These are phyloP conservation scores for Nakazawaea pomicola DNA, from an alignment of 805 yeast genomes.

Conservation along the genomic window DNA sequence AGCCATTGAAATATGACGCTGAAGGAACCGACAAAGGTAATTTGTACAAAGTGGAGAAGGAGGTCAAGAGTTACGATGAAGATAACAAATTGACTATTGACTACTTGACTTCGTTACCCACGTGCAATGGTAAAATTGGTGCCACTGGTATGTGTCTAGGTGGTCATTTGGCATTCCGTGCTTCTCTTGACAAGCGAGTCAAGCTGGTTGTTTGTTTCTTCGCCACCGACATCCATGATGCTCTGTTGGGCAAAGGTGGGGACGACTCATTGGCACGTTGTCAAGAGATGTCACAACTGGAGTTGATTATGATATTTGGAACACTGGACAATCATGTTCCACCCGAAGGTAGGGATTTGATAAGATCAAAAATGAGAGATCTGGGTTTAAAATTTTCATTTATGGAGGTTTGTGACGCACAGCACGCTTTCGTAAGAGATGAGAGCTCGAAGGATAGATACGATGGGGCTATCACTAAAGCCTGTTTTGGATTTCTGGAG, in stretches of 20 bases:
- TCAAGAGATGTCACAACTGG: slow-evolving; percentile 50
- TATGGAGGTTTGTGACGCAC: slow-evolving; percentile 73
- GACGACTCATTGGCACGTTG: slow-evolving; percentile 63
- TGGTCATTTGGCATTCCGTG: slow-evolving; percentile 74
- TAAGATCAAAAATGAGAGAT: slow-evolving; percentile 54
- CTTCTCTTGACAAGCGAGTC: slow-evolving; percentile 59
- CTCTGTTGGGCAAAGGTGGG: slow-evolving; percentile 57
- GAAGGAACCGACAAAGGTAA: slow-evolving; percentile 78
- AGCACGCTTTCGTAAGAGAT: slow-evolving; percentile 80
- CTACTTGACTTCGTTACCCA: slow-evolving; percentile 48
- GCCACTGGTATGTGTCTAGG: slow-evolving; percentile 88
- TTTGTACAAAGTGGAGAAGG: slow-evolving; percentile 58
- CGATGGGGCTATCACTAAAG: slow-evolving; percentile 69
- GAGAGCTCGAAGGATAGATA: slow-evolving; percentile 76
- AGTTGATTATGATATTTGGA: slow-evolving; percentile 67
- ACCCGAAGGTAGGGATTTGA: slow-evolving; percentile 68
- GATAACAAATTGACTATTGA: slow-evolving; percentile 63
- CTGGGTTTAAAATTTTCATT: slow-evolving; percentile 61
- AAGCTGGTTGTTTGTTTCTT: slow-evolving; percentile 70
- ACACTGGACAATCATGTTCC: slow-evolving; percentile 80
- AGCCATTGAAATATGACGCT: slow-evolving; percentile 62
- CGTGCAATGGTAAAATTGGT: slow-evolving; percentile 71
- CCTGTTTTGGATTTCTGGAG: slow-evolving; percentile 60
- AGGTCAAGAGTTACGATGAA: slow-evolving; percentile 69
- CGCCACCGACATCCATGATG: slow-evolving; percentile 75